phyloP scores from a whole-genome alignment of 1,139 yeast species.

The Sugiyamaella pinicola region DNA sequence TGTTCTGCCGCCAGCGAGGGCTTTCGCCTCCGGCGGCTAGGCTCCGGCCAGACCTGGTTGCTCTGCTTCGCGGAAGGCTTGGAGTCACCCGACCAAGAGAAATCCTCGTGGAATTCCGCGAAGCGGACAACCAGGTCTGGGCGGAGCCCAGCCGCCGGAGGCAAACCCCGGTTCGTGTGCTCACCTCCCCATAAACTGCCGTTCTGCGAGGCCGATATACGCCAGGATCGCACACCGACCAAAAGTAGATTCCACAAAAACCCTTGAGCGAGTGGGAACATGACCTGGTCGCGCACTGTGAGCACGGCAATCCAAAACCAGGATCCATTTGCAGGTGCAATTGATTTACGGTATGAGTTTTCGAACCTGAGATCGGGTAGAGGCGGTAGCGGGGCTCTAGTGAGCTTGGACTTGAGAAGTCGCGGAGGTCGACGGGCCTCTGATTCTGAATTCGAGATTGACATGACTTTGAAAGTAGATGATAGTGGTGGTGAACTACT shows the following conservation, averaged over 20 bases:
- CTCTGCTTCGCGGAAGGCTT: too few species aligned
- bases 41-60: too few species aligned
- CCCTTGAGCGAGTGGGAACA: slow-evolving; percentile 53
- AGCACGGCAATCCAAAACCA: slow-evolving; percentile 34
- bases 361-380: slow-evolving; percentile 43
- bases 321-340: slow-evolving; percentile 40
- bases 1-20: too few species aligned
- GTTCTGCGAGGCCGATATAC: slow-evolving; percentile 25
- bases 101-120: too few species aligned
- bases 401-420: slow-evolving; percentile 5
- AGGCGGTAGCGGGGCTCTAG: slow-evolving; percentile 14
- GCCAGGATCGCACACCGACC: slow-evolving; percentile 49
- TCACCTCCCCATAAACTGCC: slow-evolving; percentile 41
- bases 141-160: slow-evolving; percentile 12
- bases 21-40: too few species aligned
- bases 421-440: slow-evolving; percentile 9
- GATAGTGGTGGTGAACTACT: not conserved
- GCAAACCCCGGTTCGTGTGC: slow-evolving; percentile 12
- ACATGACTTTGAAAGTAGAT: not conserved
- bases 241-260: slow-evolving; percentile 50
- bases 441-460: slow-evolving; percentile 11
- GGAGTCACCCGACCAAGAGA: not conserved
- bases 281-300: slow-evolving; percentile 43
- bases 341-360: slow-evolving; percentile 36
- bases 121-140: not conserved